phyloP scores from a whole-genome alignment of 805 yeast genomes.

The Debaryomyces maramus region DNA sequence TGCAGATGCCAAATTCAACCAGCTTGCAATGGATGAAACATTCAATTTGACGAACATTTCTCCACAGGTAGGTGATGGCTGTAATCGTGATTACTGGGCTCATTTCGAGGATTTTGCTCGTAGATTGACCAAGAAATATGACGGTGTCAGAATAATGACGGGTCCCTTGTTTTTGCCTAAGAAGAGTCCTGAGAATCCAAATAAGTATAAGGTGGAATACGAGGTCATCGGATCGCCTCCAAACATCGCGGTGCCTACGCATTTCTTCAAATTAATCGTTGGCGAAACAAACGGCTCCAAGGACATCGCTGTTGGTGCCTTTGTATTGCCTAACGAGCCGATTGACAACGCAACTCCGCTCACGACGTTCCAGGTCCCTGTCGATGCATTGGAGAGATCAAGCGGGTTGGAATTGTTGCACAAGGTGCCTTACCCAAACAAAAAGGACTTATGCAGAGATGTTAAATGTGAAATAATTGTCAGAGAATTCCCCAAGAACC shows the following conservation, averaged over 20 bases:
- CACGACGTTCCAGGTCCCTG: slow-evolving; percentile 78
- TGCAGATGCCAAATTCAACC: slow-evolving; percentile 91
- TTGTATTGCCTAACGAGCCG: slow-evolving; percentile 86
- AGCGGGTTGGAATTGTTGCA: slow-evolving; percentile 81
- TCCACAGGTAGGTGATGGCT: slow-evolving; percentile 97
- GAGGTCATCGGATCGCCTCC: slow-evolving; percentile 98
- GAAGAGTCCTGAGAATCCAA: slow-evolving; percentile 64
- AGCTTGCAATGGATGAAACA: slow-evolving; percentile 92
- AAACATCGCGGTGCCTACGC: slow-evolving; percentile 94
- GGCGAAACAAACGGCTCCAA: slow-evolving; percentile 58
- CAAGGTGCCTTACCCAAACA: slow-evolving; percentile 54
- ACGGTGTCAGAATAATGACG: slow-evolving; percentile 80
- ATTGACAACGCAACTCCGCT: slow-evolving; percentile 74
- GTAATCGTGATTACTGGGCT: slow-evolving; percentile 97
- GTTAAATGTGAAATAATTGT: slow-evolving; percentile 77
- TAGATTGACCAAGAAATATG: slow-evolving; percentile 68
- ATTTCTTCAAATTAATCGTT: slow-evolving; percentile 86
- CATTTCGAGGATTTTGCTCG: slow-evolving; percentile 90
- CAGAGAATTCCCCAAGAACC: slow-evolving; percentile 64
- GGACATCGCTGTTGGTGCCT: slow-evolving; percentile 78
- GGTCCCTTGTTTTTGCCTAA: slow-evolving; percentile 93
- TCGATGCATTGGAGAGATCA: slow-evolving; percentile 84
- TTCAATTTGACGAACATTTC: slow-evolving; percentile 86
- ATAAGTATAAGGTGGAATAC: slow-evolving; percentile 74
- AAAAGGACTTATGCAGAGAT: slow-evolving; percentile 73